Evolutionary conservation across 306 rosid species (phyloP), one percentile per base, ranked within the genome.

Genomic region (Trifolium dubium): DNA sequence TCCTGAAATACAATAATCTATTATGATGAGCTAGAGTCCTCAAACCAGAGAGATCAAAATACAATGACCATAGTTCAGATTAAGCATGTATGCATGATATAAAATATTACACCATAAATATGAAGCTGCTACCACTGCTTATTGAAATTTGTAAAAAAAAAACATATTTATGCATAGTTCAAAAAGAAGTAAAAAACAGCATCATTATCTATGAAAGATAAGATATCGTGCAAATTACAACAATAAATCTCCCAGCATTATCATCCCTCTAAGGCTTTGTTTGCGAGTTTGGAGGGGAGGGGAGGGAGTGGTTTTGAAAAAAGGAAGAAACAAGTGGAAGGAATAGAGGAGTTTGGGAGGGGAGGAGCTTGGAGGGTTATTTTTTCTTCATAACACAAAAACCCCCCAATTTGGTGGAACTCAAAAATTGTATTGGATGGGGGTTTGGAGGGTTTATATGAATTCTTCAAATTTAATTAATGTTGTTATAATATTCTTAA

Each of bases 211-310:
- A 7, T 61, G 18, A 31, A 61, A 13, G 66, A 31, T 61, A 6
- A 32, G 23, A 23, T 23, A 23, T 23, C 7, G 17, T 61, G 43
- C 41, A 61, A 61, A 10, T 61, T 2, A 61, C 34, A 55, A 55
- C 14, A 10, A 55, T 19, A 18, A 55, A 55, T 34, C 1, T 6
- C 13, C 34, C 14, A 23, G 34, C 13, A 19, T 19, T 61, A 61
- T 61, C 66, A 61, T 61, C 41, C 43, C 44, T 61, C 44, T 13
- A n/a, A n/a, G n/a, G n/a, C n/a, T n/a, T n/a, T n/a, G n/a, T n/a
- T n/a, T n/a, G n/a, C n/a, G n/a, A n/a, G n/a, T n/a, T n/a, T n/a
- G n/a, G n/a, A n/a, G n/a, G n/a, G n/a, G n/a, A n/a, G n/a, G n/a
- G n/a, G n/a, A n/a, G n/a, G n/a, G n/a, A n/a, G n/a, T n/a, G n/a